Percentiles rank a stretch among this genome's conserved stretches.
These are phyloP conservation scores for Pulveroboletus ravenelii DNA, from an alignment of 768 basidiomycete species.

Conservation along the genomic window DNA sequence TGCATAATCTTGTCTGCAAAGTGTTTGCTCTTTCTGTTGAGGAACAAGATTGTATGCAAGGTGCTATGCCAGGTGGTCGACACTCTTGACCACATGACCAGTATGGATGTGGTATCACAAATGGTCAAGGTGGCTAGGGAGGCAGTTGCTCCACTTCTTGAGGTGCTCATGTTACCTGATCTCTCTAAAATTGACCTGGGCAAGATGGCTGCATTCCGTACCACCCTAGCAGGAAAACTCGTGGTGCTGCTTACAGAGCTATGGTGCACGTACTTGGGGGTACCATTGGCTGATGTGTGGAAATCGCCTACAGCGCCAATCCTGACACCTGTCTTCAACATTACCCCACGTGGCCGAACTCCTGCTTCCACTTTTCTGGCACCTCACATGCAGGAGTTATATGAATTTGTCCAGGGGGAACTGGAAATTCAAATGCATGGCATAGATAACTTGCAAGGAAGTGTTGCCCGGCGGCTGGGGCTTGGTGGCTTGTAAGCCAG, in stretches of 20 bases:
- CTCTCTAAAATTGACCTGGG: conserved; percentile 14
- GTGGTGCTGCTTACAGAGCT: conserved; percentile 23
- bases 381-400: conserved; percentile 54
- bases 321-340: conserved; percentile 31
- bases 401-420: conserved; percentile 68
- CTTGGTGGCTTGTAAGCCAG: no score
- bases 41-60: conserved; percentile 20
- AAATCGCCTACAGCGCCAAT: conserved; percentile 3
- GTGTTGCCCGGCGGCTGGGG: no score
- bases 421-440: conserved; percentile 82
- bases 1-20: conserved; percentile 15
- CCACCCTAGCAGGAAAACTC: conserved; percentile 13
- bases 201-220: conserved; percentile 23
- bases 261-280: conserved; percentile 27
- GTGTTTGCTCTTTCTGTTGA: conserved; percentile 10
- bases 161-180: conserved; percentile 27
- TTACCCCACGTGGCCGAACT: conserved; percentile 48
- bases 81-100: conserved; percentile 59
- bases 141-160: conserved; percentile 57
- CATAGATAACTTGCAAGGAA: conserved; percentile 59
- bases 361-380: conserved; percentile 63
- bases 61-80: conserved; percentile 42
- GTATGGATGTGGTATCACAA: conserved; percentile 64
- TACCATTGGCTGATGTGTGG: conserved; percentile 20
- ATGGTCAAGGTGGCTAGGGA: conserved; percentile 71